Evolutionary conservation across 306 rosid species (phyloP).

Genomic region (Cotoneaster glaucophyllus): DNA sequence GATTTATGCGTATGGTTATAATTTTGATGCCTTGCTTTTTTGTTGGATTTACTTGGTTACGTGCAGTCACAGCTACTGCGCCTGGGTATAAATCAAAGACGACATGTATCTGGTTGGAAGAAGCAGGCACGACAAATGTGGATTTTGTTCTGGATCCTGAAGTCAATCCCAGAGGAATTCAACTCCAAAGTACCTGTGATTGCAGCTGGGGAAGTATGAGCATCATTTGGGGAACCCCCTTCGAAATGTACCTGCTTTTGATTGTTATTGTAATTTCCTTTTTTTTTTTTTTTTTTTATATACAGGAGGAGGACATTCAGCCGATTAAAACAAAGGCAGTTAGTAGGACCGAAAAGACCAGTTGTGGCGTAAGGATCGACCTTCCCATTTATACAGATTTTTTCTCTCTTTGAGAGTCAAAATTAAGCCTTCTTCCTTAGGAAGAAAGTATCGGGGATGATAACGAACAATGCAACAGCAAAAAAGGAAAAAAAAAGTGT

Average conservation of each 20-base stretch:
- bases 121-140: constrained; percentile 46
- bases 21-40: neutral
- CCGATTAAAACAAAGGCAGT: constrained; percentile 41
- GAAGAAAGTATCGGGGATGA: neutral
- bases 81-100: constrained; percentile 75
- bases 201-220: constrained; percentile 41
- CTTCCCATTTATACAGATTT: constrained; percentile 7
- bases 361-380: constrained; percentile 24
- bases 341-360: constrained; percentile 38
- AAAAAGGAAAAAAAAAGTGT: neutral
- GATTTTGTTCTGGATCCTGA: constrained; percentile 86
- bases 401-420: neutral
- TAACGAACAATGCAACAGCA: neutral
- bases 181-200: constrained; percentile 37
- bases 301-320: constrained; percentile 44
- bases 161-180: constrained; percentile 26
- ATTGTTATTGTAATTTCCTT: constrained; percentile 42
- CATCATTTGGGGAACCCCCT: constrained; percentile 42
- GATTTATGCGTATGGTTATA: neutral
- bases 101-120: constrained; percentile 67
- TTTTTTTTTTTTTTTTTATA: too few species aligned
- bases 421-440: neutral
- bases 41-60: constrained; percentile 12
- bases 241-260: constrained; percentile 45
- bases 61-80: constrained; percentile 64